Conservation (phyloP, 495 filamentous ascomycete species). For the Penicillium verhagenii region DNA sequence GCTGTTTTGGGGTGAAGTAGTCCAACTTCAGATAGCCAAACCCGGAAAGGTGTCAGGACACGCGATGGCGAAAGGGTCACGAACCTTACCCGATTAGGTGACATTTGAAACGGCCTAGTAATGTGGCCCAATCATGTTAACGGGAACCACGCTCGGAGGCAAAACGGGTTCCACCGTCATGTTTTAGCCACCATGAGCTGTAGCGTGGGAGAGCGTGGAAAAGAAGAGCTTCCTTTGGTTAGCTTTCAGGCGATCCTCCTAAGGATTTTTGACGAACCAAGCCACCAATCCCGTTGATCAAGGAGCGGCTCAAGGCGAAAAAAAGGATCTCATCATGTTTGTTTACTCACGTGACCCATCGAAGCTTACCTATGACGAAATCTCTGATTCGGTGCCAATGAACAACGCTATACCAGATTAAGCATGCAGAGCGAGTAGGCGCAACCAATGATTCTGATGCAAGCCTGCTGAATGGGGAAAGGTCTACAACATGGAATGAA, state of each 20-base stretch:
- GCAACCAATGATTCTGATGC: neutral
- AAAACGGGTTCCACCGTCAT: neutral
- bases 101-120: neutral
- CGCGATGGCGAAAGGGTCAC: neutral
- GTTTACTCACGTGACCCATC: neutral
- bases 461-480: neutral
- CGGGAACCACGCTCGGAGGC: neutral
- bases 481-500: neutral
- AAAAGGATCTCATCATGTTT: neutral
- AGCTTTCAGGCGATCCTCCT: neutral
- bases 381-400: neutral
- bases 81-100: neutral
- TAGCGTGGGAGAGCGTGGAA: neutral
- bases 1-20: neutral
- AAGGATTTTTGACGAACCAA: neutral
- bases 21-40: neutral
- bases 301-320: neutral
- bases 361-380: neutral
- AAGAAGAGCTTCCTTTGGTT: no score
- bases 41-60: neutral
- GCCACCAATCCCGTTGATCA: neutral
- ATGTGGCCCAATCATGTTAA: neutral
- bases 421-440: neutral
- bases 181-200: neutral
- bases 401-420: neutral